Percentiles rank a stretch among this genome's conserved stretches.
phyloP scores from a whole-genome alignment of 1,284 basidiomycete species.

The Jaminaea rosea region DNA sequence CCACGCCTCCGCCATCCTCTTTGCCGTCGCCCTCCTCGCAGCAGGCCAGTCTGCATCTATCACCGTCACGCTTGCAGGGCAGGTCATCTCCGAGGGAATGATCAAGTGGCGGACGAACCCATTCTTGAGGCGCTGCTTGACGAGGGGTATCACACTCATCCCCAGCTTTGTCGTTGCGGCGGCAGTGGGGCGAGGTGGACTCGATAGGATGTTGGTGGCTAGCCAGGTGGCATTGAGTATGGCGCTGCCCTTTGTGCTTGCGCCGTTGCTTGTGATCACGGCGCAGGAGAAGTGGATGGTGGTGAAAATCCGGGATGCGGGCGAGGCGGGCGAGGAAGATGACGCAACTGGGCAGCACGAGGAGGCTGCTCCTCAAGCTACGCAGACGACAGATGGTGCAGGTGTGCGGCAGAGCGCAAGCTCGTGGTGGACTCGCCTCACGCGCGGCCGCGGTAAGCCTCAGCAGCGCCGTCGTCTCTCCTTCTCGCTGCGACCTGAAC shows the following conservation, averaged over 20 bases:
- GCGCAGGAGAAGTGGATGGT: constrained; percentile 24
- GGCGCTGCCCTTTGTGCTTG: constrained; percentile 61
- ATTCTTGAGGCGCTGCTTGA: constrained; percentile 68
- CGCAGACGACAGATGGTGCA: no score
- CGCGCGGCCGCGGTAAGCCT: no score
- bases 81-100: constrained; percentile 89
- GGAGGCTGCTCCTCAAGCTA: no score
- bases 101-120: constrained; percentile 80
- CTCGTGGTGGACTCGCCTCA: no score
- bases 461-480: no score
- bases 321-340: constrained; percentile 3
- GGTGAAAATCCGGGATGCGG: neutral
- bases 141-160: constrained; percentile 74
- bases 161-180: constrained; percentile 74
- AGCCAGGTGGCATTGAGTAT: constrained; percentile 82
- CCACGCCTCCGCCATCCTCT: constrained; percentile 26
- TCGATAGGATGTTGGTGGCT: constrained; percentile 72
- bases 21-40: constrained; percentile 49
- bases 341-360: neutral
- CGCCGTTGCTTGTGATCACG: constrained; percentile 37
- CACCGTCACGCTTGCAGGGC: constrained; percentile 81
- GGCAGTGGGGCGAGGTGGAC: constrained; percentile 63
- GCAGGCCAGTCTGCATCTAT: constrained; percentile 86
- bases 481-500: no score
- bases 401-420: no score